A percentile compares a stretch with the other conserved stretches of the same genome.
These are phyloP conservation scores for Aspergillus sp. DNA, from an alignment of 2,329 filamentous ascomycete species.

Conservation along the genomic window DNA sequence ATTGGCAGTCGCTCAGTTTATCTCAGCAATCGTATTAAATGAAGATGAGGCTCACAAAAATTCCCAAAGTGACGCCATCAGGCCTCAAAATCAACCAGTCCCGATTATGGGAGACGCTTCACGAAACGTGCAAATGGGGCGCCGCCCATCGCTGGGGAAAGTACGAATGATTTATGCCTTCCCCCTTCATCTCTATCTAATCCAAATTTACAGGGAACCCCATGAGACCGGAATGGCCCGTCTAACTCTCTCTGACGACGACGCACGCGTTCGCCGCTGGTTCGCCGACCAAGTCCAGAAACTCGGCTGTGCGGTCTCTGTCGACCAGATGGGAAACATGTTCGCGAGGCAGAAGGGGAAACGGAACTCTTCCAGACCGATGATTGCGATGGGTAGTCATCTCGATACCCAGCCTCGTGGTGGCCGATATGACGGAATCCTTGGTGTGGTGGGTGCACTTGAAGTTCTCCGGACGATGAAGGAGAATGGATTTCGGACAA, in stretches of 20 bases:
- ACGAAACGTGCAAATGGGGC: conserved; percentile 40
- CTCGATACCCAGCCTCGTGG: conserved; percentile 38
- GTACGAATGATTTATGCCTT: conserved; percentile 16
- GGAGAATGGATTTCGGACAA: conserved; percentile 68
- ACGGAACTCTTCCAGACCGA: conserved; percentile 26
- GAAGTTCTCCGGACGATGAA: conserved; percentile 70
- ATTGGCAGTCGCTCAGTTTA: too few relatives aligned
- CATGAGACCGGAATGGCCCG: conserved; percentile 67
- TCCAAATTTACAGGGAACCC: conserved; percentile 14
- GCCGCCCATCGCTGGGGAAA: conserved; percentile 33
- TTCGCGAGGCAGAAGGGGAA: conserved; percentile 31
- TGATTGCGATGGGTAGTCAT: conserved; percentile 54
- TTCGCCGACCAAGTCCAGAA: conserved; percentile 63
- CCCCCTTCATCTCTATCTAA: not conserved
- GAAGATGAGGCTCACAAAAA: conserved; percentile 4
- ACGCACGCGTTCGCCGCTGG: conserved; percentile 71
- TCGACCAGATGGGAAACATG: conserved; percentile 64
- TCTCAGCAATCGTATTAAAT: too few relatives aligned
- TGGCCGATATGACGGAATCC: conserved; percentile 71
- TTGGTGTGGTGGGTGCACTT: conserved; percentile 70
- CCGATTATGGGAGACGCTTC: conserved; percentile 36
- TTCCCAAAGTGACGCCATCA: conserved; percentile 17
- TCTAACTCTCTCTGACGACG: conserved; percentile 69
- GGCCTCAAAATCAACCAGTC: conserved; percentile 34
- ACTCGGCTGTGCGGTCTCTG: conserved; percentile 65